phyloP scores from a whole-genome alignment of 805 yeast genomes.

The Lachancea meyersii region DNA sequence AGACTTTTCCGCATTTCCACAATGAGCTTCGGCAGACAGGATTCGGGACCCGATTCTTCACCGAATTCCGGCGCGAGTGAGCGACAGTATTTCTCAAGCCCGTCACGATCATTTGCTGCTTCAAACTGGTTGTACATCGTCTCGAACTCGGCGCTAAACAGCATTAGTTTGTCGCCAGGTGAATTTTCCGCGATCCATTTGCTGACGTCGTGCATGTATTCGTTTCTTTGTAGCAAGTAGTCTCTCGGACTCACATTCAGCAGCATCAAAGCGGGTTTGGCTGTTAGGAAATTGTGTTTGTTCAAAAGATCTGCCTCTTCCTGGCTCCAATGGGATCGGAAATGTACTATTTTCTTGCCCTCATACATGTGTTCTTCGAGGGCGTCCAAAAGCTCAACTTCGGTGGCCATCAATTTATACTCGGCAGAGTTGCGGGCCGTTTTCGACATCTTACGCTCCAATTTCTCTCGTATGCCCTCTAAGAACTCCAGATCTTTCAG shows the following conservation, averaged over 20 bases:
- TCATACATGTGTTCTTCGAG: constrained; percentile 48
- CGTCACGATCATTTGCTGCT: constrained; percentile 22
- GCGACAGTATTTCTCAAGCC: constrained; percentile 15
- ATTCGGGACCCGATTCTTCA: constrained; percentile 23
- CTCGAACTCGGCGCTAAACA: constrained; percentile 58
- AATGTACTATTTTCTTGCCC: constrained; percentile 47
- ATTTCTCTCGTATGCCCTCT: constrained; percentile 48
- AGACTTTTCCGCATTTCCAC: constrained; percentile 59
- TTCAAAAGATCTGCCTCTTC: constrained; percentile 64
- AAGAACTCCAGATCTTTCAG: constrained; percentile 71
- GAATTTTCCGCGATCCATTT: constrained; percentile 64
- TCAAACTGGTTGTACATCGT: constrained; percentile 28
- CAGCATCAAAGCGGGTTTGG: constrained; percentile 79
- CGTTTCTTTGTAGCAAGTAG: constrained; percentile 47
- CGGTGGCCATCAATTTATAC: constrained; percentile 40
- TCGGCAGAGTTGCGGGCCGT: constrained; percentile 43
- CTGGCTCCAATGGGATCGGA: constrained; percentile 57
- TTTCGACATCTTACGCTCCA: constrained; percentile 37
- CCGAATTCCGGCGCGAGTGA: constrained; percentile 18
- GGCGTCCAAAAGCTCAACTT: constrained; percentile 34
- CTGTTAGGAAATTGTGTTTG: constrained; percentile 68
- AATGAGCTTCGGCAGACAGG: constrained; percentile 60
- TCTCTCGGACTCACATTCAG: constrained; percentile 71
- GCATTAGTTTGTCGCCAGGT: constrained; percentile 62
- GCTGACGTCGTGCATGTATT: constrained; percentile 44